Conservation (phyloP, 306 rosid genomes). For the Lagenaria siceraria region DNA sequence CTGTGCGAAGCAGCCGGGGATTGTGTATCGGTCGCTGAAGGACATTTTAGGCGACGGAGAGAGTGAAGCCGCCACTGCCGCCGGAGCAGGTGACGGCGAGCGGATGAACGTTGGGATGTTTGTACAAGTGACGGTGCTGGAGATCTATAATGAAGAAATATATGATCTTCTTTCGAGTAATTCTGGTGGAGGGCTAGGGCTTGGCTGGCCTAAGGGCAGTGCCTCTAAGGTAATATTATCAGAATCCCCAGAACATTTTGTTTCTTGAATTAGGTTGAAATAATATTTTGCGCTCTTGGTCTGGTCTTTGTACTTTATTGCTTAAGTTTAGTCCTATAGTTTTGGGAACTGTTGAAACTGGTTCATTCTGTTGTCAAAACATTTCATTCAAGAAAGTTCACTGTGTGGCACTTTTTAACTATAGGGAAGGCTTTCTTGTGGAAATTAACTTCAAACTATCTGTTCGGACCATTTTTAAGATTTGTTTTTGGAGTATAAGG, state of each 20-base stretch:
- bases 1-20: constrained; percentile 74
- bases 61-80: constrained; percentile 3
- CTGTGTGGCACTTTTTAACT: background rate
- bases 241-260: background rate
- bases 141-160: constrained; percentile 94
- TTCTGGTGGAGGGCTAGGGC: constrained; percentile 61
- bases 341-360: background rate
- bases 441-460: background rate
- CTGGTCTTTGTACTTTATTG: background rate
- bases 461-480: background rate
- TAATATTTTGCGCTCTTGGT: background rate
- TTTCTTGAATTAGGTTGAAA: background rate
- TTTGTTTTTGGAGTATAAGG: background rate
- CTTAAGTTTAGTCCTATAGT: background rate
- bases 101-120: constrained; percentile 37
- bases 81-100: constrained; percentile 4
- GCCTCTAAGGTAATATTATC: constrained; percentile 53
- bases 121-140: constrained; percentile 89
- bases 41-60: constrained; percentile 66
- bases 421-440: background rate
- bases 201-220: constrained; percentile 81
- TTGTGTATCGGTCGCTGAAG: constrained; percentile 70
- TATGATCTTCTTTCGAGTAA: constrained; percentile 69
- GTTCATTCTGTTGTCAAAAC: background rate
- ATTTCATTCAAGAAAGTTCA: background rate